Percentiles rank a stretch among this genome's conserved stretches.
These are phyloP conservation scores for Glebionis coronaria DNA, from an alignment of 129 eudicot genomes.

Conservation along the genomic window DNA sequence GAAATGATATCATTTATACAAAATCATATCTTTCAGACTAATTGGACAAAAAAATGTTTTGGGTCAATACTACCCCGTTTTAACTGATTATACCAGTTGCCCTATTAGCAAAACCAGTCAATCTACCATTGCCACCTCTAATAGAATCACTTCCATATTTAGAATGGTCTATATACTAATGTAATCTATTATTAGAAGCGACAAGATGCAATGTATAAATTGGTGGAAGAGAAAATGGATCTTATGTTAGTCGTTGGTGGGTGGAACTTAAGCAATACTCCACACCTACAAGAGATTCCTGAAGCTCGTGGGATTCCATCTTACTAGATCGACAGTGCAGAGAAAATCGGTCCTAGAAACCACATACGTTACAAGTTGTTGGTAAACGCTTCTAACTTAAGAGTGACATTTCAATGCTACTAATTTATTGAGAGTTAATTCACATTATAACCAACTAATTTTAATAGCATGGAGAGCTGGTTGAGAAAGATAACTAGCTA, in stretches of 20 bases:
- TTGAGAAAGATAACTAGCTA: too few species aligned
- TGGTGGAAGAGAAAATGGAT: conserved; percentile 56
- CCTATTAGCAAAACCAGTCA: not conserved
- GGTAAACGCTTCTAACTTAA: too few species aligned
- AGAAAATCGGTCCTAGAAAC: conserved; percentile 85
- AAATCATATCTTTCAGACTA: too few species aligned
- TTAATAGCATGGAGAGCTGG: conserved; percentile 78
- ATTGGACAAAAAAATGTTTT: too few species aligned
- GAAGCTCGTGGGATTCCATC: too few species aligned
- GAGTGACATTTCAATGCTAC: too few species aligned
- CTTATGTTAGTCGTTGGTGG: conserved; percentile 91
- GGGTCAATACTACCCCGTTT: not conserved
- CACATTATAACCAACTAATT: conserved; percentile 6
- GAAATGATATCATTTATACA: not conserved
- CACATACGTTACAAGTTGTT: conserved; percentile 53
- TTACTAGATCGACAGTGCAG: conserved; percentile 80
- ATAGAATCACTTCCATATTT: too few species aligned
- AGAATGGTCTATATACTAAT: too few species aligned
- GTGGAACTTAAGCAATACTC: conserved; percentile 94
- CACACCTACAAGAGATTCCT: too few species aligned
- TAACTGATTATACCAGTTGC: too few species aligned
- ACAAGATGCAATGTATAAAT: too few species aligned
- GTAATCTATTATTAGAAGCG: too few species aligned
- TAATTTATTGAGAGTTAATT: not conserved
- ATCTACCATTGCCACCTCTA: not conserved